phyloP scores from a whole-genome alignment of 2,329 filamentous ascomycete genomes.

The Pezicula rhizophila region DNA sequence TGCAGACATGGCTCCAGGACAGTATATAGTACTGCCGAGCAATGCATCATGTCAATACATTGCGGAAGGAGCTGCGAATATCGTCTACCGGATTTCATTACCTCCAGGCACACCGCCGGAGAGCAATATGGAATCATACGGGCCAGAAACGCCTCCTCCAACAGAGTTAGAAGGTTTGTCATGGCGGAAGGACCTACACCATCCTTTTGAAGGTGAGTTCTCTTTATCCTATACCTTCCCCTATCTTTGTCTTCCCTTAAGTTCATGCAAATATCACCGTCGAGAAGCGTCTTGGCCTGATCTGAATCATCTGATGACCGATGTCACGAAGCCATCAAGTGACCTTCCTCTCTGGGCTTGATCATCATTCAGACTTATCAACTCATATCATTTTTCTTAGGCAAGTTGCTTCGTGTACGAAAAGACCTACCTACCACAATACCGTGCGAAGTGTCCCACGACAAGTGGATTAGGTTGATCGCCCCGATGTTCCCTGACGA shows the following conservation, averaged over 20 bases:
- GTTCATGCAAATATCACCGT: too few species aligned
- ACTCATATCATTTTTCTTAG: constrained; percentile 23
- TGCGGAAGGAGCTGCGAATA: constrained; percentile 70
- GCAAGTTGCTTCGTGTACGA: constrained; percentile 53
- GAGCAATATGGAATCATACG: constrained; percentile 31
- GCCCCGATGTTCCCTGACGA: constrained; percentile 47
- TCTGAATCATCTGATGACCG: too few species aligned
- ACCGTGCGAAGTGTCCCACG: constrained; percentile 32
- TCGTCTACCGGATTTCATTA: constrained; percentile 58
- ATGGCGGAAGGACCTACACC: too few species aligned
- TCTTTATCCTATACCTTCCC: too few species aligned
- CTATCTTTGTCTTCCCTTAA: too few species aligned
- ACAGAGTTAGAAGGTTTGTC: constrained; percentile 13
- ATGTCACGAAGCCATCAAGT: neutral
- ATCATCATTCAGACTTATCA: neutral
- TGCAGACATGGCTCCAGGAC: neutral
- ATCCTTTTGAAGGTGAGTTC: too few species aligned
- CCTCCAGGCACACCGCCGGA: constrained; percentile 16
- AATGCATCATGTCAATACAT: constrained; percentile 32
- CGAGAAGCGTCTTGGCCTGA: too few species aligned
- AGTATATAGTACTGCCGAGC: neutral
- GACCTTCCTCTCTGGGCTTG: neutral
- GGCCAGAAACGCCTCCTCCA: constrained; percentile 17
- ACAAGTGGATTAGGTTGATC: constrained; percentile 46
- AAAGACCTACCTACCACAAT: constrained; percentile 47